Evolutionary conservation across 306 rosid species (phyloP).

Genomic region (Medicago ruthenica): DNA sequence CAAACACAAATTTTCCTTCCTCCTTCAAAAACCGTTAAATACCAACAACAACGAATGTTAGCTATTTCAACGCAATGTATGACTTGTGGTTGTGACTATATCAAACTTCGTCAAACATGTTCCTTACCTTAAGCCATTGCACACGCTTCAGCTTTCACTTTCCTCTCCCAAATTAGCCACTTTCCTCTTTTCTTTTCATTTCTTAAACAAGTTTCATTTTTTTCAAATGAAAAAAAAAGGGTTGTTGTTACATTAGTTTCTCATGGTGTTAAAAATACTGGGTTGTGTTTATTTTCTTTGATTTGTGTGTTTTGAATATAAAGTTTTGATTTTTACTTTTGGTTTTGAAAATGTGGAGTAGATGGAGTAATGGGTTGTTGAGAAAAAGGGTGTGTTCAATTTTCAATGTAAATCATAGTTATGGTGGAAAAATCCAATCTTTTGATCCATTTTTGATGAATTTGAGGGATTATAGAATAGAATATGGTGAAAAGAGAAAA

Average conservation of each 20-base stretch:
- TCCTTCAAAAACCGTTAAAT: slow-evolving; percentile 35
- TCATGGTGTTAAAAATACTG: background rate
- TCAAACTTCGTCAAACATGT: slow-evolving; percentile 34
- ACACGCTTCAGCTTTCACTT: too few species aligned
- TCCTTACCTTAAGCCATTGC: slow-evolving; percentile 1
- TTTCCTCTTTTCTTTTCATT: slow-evolving; percentile 36
- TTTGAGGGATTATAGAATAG: slow-evolving; percentile 36
- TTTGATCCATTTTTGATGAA: slow-evolving; percentile 40
- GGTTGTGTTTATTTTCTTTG: slow-evolving; percentile 35
- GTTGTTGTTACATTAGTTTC: slow-evolving; percentile 28
- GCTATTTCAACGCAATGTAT: slow-evolving; percentile 36
- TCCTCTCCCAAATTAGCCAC: slow-evolving; percentile 28
- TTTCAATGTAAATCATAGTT: slow-evolving; percentile 39
- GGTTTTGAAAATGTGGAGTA: slow-evolving; percentile 52
- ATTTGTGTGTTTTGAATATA: slow-evolving; percentile 8
- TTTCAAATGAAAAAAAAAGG: slow-evolving; percentile 18
- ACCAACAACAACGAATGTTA: background rate
- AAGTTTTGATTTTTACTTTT: slow-evolving; percentile 3
- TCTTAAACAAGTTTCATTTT: slow-evolving; percentile 10
- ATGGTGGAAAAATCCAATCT: slow-evolving; percentile 39
- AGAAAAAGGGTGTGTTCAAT: slow-evolving; percentile 41
- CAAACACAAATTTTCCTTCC: background rate
- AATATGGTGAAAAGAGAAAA: slow-evolving; percentile 39
- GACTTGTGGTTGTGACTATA: slow-evolving; percentile 30
- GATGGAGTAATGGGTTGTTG: slow-evolving; percentile 42